Evolutionary conservation across 345 rosid species (phyloP).

Genomic region (Camelina neglecta): DNA sequence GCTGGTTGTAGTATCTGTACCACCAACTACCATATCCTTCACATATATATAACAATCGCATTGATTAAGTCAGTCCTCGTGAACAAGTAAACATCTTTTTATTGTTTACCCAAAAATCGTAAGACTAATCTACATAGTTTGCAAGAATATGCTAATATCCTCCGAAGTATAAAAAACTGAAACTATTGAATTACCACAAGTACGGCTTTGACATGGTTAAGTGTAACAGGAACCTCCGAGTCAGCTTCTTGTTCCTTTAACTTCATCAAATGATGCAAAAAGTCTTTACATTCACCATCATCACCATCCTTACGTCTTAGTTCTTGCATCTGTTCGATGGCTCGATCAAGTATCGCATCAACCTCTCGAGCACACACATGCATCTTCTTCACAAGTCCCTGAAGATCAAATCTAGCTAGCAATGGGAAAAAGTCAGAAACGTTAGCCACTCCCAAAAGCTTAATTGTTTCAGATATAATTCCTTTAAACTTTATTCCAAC

Average conservation of each 20-base stretch:
- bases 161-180: neutral
- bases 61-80: neutral
- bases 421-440: constrained; percentile 65
- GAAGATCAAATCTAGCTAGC: constrained; percentile 62
- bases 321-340: constrained; percentile 46
- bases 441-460: constrained; percentile 46
- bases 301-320: constrained; percentile 22
- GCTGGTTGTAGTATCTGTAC: constrained; percentile 34
- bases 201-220: constrained; percentile 56
- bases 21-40: constrained; percentile 40
- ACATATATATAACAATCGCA: neutral
- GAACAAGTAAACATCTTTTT: neutral
- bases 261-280: constrained; percentile 44
- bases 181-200: constrained; percentile 48
- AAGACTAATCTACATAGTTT: no score
- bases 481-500: constrained; percentile 42
- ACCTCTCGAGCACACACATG: constrained; percentile 34
- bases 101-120: neutral
- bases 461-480: constrained; percentile 33
- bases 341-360: constrained; percentile 47
- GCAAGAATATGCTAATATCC: no score
- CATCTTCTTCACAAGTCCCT: constrained; percentile 56
- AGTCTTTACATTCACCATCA: constrained; percentile 37
- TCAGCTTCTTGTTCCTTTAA: constrained; percentile 48
- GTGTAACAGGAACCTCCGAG: constrained; percentile 48